phyloP scores from a whole-genome alignment of 1,284 basidiomycete species.

The Leccinum variabile region DNA sequence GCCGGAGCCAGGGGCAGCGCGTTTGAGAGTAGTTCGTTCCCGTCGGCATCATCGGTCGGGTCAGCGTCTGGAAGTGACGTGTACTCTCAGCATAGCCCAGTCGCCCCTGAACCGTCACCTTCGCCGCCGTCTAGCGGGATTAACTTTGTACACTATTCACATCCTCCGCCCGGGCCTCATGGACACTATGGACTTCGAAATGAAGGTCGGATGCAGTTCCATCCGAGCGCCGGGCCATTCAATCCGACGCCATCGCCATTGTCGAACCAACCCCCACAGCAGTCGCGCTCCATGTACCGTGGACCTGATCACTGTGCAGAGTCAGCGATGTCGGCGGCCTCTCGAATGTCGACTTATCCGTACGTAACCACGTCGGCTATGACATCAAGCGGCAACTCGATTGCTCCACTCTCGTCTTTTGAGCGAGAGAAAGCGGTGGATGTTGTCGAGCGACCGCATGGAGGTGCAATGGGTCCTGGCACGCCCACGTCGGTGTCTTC shows the following conservation, averaged over 20 bases:
- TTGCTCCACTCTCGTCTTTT: slow-evolving; percentile 47
- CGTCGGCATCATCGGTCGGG: slow-evolving; percentile 49
- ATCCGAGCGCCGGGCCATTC: slow-evolving; percentile 22
- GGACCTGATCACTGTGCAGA: slow-evolving; percentile 23
- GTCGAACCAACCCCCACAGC: slow-evolving; percentile 40
- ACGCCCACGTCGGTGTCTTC: slow-evolving; percentile 12
- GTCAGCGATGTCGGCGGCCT: slow-evolving; percentile 11
- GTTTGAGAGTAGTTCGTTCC: slow-evolving; percentile 50
- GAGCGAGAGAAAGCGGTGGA: slow-evolving; percentile 46
- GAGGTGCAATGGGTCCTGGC: neutral
- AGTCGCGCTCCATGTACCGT: slow-evolving; percentile 25
- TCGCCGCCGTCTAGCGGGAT: slow-evolving; percentile 53
- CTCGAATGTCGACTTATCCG: slow-evolving; percentile 33
- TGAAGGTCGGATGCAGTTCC: slow-evolving; percentile 31
- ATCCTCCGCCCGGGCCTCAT: slow-evolving; percentile 23
- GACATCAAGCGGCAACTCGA: slow-evolving; percentile 23
- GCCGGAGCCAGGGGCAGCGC: slow-evolving; percentile 38
- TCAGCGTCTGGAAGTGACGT: slow-evolving; percentile 55
- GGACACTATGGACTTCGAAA: slow-evolving; percentile 28
- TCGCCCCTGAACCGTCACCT: slow-evolving; percentile 51
- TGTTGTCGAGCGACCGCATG: neutral
- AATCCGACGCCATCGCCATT: slow-evolving; percentile 46
- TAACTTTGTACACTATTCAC: slow-evolving; percentile 54
- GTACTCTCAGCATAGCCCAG: slow-evolving; percentile 47
- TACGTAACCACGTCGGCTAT: slow-evolving; percentile 36